phyloP scores from a whole-genome alignment of 2,329 filamentous ascomycete genomes.

The Talaromyces sp. region DNA sequence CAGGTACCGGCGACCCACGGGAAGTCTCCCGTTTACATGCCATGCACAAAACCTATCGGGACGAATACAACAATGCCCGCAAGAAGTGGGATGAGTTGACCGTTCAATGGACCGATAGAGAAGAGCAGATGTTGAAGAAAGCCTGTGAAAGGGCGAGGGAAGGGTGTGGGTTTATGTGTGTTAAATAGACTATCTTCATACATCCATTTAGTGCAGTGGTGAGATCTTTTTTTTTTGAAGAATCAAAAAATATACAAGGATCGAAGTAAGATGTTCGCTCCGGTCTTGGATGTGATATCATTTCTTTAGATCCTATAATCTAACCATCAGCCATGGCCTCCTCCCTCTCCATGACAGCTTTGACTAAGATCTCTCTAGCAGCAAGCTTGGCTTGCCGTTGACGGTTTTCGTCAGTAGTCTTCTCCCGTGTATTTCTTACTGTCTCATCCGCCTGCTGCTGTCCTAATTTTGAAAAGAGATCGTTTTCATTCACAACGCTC shows the following conservation, averaged over 20 bases:
- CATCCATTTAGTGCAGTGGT: neutral
- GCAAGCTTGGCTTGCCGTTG: constrained; percentile 30
- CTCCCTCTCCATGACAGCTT: constrained; percentile 36
- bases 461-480: neutral
- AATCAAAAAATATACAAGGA: neutral
- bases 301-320: neutral
- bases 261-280: constrained; percentile 15
- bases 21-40: constrained; percentile 52
- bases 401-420: constrained; percentile 9
- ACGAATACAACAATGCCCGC: constrained; percentile 53
- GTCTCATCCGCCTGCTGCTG: neutral
- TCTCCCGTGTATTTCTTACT: neutral
- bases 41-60: constrained; percentile 52
- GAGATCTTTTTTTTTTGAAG: neutral
- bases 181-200: constrained; percentile 44
- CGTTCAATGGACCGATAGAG: constrained; percentile 60
- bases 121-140: constrained; percentile 54
- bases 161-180: constrained; percentile 55
- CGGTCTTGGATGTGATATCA: neutral
- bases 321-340: constrained; percentile 32
- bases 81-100: constrained; percentile 58
- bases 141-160: constrained; percentile 54
- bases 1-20: constrained; percentile 58
- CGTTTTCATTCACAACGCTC: constrained; percentile 7
- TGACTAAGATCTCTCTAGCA: constrained; percentile 31